phyloP scores from a whole-genome alignment of 140 eudicot genomes.

The Ambrosia hybrid region DNA sequence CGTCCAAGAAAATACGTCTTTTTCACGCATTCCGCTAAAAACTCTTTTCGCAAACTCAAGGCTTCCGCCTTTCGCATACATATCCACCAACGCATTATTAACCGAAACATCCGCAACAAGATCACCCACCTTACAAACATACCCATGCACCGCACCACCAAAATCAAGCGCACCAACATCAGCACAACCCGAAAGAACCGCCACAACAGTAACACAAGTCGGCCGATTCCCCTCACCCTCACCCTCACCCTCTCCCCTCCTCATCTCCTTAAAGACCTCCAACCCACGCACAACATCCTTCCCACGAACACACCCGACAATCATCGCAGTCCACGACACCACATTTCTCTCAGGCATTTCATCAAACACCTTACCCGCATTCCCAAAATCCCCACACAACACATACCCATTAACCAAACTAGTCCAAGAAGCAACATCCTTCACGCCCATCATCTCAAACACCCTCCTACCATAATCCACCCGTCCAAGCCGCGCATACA shows the following conservation, averaged over 20 bases:
- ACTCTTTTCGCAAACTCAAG: conserved; percentile 45
- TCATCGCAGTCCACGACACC: conserved; percentile 75
- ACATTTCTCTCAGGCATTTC: conserved; percentile 63
- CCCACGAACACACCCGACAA: conserved; percentile 56
- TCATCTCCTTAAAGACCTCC: conserved; percentile 52
- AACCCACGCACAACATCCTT: conserved; percentile 45
- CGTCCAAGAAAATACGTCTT: conserved; percentile 70
- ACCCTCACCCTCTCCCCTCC: conserved; percentile 12
- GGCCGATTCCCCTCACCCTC: conserved; percentile 21
- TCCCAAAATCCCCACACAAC: conserved; percentile 43
- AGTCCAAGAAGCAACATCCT: conserved; percentile 74
- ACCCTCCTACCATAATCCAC: conserved; percentile 35
- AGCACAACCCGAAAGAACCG: conserved; percentile 71
- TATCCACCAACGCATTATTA: conserved; percentile 63
- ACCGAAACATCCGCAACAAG: conserved; percentile 50
- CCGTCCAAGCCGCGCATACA: conserved; percentile 43
- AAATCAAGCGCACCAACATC: conserved; percentile 76
- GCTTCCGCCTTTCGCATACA: conserved; percentile 61
- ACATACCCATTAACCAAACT: conserved; percentile 62
- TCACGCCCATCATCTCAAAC: conserved; percentile 41
- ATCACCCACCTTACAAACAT: conserved; percentile 39
- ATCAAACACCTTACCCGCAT: conserved; percentile 52
- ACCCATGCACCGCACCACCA: conserved; percentile 57
- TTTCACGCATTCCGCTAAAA: conserved; percentile 39
- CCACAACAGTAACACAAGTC: conserved; percentile 53